Base-by-base conservation (phyloP, 2,329 filamentous ascomycete genomes). In the Talaromyces sp. region DNA sequence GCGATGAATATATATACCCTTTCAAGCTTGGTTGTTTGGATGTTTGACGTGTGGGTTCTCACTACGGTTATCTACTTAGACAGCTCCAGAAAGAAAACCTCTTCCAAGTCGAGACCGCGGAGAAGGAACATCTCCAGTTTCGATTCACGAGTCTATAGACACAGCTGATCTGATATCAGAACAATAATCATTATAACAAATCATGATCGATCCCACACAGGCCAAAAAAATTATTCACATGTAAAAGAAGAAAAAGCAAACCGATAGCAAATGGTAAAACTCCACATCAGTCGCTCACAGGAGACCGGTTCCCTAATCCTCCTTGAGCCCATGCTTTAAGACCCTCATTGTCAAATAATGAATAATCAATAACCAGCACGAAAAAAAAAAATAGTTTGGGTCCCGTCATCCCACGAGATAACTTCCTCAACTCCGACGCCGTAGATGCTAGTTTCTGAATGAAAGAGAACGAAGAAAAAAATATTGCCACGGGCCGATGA, bases 381-480 rank as follows among this genome's bases (percentile, higher is more conserved):
- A 15, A 25, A 19, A 11, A 13, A 13, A 25, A 47, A 10, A 25
- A 47, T 47, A 30, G 4, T 30, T n/a, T 15, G 49, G 49, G 25
- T n/a, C 11, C 49, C 28, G 27, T 53, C 49, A 28, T 53, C 28
- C 17, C 49, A 4, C 7, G 11, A 28, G 28, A 47, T 25, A 47
- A 22, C 42, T 28, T 27, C 39, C 44, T 42, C 59, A 61, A 60
- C 60, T 42, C 60, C 39, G 36, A 55, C 49, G n/a, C 63, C 65
- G 55, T 69, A 67, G 58, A 70, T 69, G 30, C 58, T 54, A 54
- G 33, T 32, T 28, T 53, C 27, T 30, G 19, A 25, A 47, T 17
- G 9, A 44, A n/a, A 19, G n/a, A 17, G 39, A 33, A 33, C 10
- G 6, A 15, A 51, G 49, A 22, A 30, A n/a, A n/a, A 28, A 52